Evolutionary conservation across 768 basidiomycete genomes (phyloP).

Genomic region (Russula foetens): DNA sequence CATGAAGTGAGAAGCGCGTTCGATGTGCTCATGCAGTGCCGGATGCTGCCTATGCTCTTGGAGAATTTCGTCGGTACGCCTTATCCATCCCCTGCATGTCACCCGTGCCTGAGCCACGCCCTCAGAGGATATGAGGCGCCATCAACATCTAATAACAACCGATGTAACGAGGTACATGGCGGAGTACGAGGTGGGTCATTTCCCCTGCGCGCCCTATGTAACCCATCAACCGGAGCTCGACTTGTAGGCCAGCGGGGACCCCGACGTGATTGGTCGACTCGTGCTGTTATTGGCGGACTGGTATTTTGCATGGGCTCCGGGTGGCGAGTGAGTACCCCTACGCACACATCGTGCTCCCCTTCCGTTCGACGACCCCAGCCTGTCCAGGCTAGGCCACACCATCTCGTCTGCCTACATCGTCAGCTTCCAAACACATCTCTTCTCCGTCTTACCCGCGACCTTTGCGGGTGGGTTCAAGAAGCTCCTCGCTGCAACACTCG

Average conservation of each 20-base stretch:
- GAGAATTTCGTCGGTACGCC: conserved; percentile 63
- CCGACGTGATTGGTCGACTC: conserved; percentile 43
- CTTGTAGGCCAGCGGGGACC: conserved; percentile 38
- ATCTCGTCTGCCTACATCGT: conserved; percentile 55
- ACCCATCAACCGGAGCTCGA: neutral
- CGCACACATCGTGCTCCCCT: neutral
- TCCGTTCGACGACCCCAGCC: conserved; percentile 8
- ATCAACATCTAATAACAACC: conserved; percentile 48
- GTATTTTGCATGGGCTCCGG: conserved; percentile 71
- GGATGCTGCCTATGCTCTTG: conserved; percentile 53
- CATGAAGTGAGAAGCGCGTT: conserved; percentile 47
- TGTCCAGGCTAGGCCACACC: conserved; percentile 48
- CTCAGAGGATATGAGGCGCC: conserved; percentile 55
- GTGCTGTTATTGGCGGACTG: conserved; percentile 57
- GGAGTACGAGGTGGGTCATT: conserved; percentile 49
- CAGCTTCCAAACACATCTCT: conserved; percentile 66
- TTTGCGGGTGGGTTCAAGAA: conserved; percentile 64
- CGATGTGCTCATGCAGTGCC: conserved; percentile 46
- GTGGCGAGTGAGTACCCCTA: conserved; percentile 43
- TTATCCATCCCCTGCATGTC: neutral
- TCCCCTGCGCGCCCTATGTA: neutral
- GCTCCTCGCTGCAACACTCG: conserved; percentile 53
- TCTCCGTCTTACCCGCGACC: conserved; percentile 58
- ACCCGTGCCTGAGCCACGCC: neutral
- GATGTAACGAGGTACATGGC: conserved; percentile 54